phyloP scores from a whole-genome alignment of 768 basidiomycete species.

The Phaffia tasmanica region DNA sequence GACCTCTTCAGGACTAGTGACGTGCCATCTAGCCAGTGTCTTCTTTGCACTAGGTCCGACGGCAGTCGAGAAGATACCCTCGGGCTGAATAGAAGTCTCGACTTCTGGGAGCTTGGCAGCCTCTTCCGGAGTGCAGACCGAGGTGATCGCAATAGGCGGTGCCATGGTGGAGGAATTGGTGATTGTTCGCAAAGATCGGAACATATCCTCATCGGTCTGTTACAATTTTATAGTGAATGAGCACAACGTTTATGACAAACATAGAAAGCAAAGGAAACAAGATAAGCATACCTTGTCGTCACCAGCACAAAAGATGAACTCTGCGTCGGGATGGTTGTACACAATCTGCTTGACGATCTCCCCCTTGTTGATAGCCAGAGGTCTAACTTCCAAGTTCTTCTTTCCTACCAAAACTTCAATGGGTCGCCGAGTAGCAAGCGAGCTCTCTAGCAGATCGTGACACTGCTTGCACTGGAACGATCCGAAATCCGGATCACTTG shows the following conservation, averaged over 20 bases:
- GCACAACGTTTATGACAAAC: too few species aligned
- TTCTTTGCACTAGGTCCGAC: constrained; percentile 80
- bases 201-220: constrained; percentile 98
- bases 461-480: constrained; percentile 93
- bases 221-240: neutral
- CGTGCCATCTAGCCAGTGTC: constrained; percentile 84
- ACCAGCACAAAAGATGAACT: constrained; percentile 94
- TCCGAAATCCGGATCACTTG: constrained; percentile 89
- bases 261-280: neutral
- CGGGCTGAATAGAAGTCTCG: constrained; percentile 54
- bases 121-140: constrained; percentile 37
- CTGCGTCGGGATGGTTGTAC: constrained; percentile 84
- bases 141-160: constrained; percentile 46
- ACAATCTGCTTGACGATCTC: constrained; percentile 93
- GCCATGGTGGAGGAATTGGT: constrained; percentile 41
- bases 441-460: constrained; percentile 90
- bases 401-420: constrained; percentile 97
- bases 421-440: constrained; percentile 78
- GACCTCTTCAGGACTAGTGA: constrained; percentile 75
- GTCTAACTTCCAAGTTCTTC: constrained; percentile 96
- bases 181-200: constrained; percentile 63
- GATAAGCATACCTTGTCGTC: constrained; percentile 69
- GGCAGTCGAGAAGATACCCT: constrained; percentile 77
- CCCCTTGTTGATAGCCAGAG: constrained; percentile 93
- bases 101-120: constrained; percentile 40